Conservation (phyloP, 371 early-diverging fungal species). For the Rhizopus arrhizus region DNA sequence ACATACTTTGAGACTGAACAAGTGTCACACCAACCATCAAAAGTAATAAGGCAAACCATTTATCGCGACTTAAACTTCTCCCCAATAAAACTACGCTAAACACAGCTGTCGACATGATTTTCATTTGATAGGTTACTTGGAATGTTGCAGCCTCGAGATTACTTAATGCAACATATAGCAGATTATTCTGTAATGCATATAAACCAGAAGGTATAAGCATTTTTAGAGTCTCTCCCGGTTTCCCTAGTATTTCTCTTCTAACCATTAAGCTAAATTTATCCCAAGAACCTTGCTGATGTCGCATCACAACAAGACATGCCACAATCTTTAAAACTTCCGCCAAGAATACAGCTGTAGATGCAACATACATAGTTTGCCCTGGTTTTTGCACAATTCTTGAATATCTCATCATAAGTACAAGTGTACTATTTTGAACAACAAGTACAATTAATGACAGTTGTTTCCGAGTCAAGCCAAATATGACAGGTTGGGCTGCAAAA, state of each 20-base stretch:
- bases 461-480: conserved; percentile 36
- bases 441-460: conserved; percentile 56
- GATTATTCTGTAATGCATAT: conserved; percentile 93
- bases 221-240: conserved; percentile 59
- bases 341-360: conserved; percentile 66
- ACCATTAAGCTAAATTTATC: conserved; percentile 25
- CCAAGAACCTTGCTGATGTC: conserved; percentile 26
- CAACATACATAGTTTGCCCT: conserved; percentile 57
- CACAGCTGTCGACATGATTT: conserved; percentile 91
- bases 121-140: conserved; percentile 93
- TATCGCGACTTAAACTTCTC: conserved; percentile 55
- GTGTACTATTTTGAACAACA: conserved; percentile 58
- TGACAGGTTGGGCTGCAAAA: conserved; percentile 26
- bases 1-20: conserved; percentile 69
- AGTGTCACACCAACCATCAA: conserved; percentile 85
- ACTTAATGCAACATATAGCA: conserved; percentile 86
- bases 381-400: conserved; percentile 46
- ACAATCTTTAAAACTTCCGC: conserved; percentile 57
- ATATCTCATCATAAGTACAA: conserved; percentile 63
- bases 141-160: conserved; percentile 90
- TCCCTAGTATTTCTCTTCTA: conserved; percentile 46
- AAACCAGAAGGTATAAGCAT: conserved; percentile 83
- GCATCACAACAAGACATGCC: conserved; percentile 40
- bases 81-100: conserved; percentile 80
- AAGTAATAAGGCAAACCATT: conserved; percentile 80